These are phyloP conservation scores for Adiantum capillusveneris DNA, from an alignment of 75 land plant genomes.

Conservation along the genomic window DNA sequence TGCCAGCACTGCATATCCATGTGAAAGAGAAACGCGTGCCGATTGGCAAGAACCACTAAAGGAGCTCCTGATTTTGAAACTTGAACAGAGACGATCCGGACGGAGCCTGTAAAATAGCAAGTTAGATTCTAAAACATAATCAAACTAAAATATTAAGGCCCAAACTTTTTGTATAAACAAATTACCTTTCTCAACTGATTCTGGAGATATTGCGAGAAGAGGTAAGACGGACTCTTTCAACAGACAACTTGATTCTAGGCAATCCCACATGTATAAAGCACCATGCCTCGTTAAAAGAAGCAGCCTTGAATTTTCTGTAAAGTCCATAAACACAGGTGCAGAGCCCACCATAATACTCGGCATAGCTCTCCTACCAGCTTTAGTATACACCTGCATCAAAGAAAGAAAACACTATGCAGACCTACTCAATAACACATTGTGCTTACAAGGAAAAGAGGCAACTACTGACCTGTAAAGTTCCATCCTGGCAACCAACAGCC, in stretches of 20 bases:
- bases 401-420: not conserved
- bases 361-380: constrained; percentile 84
- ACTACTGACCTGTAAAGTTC: constrained; percentile 61
- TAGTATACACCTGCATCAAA: constrained; percentile 70
- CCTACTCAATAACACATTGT: not conserved
- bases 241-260: constrained; percentile 53
- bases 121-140: too few species aligned
- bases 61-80: constrained; percentile 85
- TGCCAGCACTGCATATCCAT: constrained; percentile 82
- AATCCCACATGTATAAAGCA: constrained; percentile 77
- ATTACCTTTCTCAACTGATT: too few species aligned
- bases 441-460: too few species aligned
- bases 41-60: constrained; percentile 76
- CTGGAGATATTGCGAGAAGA: too few species aligned
- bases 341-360: constrained; percentile 95
- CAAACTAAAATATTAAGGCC: too few species aligned
- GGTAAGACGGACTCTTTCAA: constrained; percentile 70
- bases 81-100: constrained; percentile 82
- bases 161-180: too few species aligned
- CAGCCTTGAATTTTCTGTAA: constrained; percentile 77
- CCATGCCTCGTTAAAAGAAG: constrained; percentile 76
- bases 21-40: constrained; percentile 90
- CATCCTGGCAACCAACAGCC: constrained; percentile 80
- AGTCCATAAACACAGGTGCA: constrained; percentile 81
- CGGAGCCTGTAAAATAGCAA: constrained; percentile 40